Percentiles rank a stretch among this genome's conserved stretches.
Evolutionary conservation across 768 basidiomycete species (phyloP).

Genomic region (Boletus fagicola): DNA sequence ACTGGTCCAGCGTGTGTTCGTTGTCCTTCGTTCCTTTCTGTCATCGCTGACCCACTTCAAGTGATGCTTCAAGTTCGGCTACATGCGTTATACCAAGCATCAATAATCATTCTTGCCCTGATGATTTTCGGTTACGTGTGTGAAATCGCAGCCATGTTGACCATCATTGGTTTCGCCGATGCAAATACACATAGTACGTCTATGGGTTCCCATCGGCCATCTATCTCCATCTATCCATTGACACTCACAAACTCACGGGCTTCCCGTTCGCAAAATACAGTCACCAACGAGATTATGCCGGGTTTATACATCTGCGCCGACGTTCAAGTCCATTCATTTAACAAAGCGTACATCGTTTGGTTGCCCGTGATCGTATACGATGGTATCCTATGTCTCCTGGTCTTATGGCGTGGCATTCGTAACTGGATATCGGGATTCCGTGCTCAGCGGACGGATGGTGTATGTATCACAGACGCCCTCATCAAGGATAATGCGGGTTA

Average conservation of each 20-base stretch:
- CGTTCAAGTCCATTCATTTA: not conserved
- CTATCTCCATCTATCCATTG: not conserved
- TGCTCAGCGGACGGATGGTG: not conserved
- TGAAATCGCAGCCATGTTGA: not conserved
- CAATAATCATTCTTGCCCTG: constrained; percentile 4
- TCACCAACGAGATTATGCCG: not conserved
- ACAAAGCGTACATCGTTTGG: not conserved
- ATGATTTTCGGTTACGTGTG: constrained; percentile 6
- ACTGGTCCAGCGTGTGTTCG: not conserved
- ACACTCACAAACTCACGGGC: not conserved
- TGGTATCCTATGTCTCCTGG: not conserved
- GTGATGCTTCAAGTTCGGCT: constrained; percentile 16
- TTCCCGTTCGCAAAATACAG: not conserved
- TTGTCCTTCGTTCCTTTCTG: not conserved
- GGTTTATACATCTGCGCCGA: not conserved
- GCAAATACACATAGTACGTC: not conserved
- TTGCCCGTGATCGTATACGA: not conserved
- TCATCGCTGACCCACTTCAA: not conserved
- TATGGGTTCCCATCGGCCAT: not conserved
- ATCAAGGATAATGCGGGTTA: not conserved
- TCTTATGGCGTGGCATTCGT: not conserved
- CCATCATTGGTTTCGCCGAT: not conserved
- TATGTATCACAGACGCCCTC: not conserved
- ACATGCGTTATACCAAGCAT: constrained; percentile 10
- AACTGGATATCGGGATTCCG: not conserved